A percentile compares a stretch with the other conserved stretches of the same genome.
phyloP scores from a whole-genome alignment of 495 filamentous ascomycete species.

The Penicillium canescens region DNA sequence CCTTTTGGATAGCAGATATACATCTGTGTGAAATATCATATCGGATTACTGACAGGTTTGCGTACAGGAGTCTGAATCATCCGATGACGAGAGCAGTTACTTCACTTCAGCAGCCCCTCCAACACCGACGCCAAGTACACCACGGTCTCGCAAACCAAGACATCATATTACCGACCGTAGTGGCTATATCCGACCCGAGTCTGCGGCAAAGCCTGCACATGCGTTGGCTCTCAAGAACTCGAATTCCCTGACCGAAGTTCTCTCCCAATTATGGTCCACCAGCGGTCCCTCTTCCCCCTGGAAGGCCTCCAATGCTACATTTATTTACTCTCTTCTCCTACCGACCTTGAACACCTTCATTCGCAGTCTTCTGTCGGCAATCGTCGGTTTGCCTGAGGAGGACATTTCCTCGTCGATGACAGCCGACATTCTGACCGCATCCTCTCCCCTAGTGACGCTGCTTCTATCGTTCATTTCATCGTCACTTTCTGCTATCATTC shows the following conservation, averaged over 20 bases:
- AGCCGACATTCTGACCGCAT: conserved; percentile 64
- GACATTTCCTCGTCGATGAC: conserved; percentile 56
- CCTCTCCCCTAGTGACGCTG: conserved; percentile 71
- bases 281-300: conserved; percentile 90
- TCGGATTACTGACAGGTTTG: conserved; percentile 8
- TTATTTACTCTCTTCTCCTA: conserved; percentile 80
- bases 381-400: conserved; percentile 80
- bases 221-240: conserved; percentile 67
- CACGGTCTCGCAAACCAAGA: conserved; percentile 42
- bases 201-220: conserved; percentile 49
- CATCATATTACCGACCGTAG: conserved; percentile 52
- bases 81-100: conserved; percentile 83
- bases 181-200: conserved; percentile 46
- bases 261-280: conserved; percentile 83
- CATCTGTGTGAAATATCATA: neutral
- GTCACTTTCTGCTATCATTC: conserved; percentile 72
- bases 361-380: conserved; percentile 75
- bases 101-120: conserved; percentile 75
- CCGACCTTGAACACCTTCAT: conserved; percentile 87
- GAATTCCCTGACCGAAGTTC: conserved; percentile 73
- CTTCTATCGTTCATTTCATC: conserved; percentile 81
- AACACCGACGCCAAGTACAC: conserved; percentile 55
- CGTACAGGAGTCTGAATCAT: conserved; percentile 44
- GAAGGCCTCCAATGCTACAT: conserved; percentile 91
- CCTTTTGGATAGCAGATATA: neutral